phyloP scores from a whole-genome alignment of 225 moss, liverwort and hornwort genomes.

The Marchantia polymorpha region DNA sequence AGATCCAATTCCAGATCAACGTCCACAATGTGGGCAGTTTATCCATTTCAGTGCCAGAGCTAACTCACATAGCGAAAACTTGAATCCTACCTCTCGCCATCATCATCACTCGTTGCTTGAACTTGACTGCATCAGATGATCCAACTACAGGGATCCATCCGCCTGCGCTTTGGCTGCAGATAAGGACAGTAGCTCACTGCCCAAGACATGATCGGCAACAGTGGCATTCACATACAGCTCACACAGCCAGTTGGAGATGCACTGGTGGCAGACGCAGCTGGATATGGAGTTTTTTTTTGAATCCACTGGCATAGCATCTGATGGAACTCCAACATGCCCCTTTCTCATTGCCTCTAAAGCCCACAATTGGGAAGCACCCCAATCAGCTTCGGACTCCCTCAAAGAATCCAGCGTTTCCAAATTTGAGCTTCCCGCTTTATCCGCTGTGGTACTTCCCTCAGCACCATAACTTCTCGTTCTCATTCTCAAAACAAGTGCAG shows the following conservation, averaged over 20 bases:
- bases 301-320: constrained; percentile 70
- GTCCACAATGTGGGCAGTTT: neutral
- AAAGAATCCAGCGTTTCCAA: constrained; percentile 25
- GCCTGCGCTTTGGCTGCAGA: no score
- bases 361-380: constrained; percentile 38
- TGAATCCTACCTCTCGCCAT: neutral
- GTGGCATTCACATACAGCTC: no score
- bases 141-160: no score
- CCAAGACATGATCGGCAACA: no score
- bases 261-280: no score
- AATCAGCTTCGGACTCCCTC: constrained; percentile 45
- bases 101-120: no score
- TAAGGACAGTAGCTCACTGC: no score
- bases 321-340: constrained; percentile 70
- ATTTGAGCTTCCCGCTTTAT: constrained; percentile 42
- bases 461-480: constrained; percentile 54
- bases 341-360: constrained; percentile 58
- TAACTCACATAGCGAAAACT: neutral
- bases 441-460: constrained; percentile 36
- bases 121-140: no score
- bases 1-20: neutral
- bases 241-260: no score
- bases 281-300: no score
- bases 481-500: constrained; percentile 43
- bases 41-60: neutral